Conservation (phyloP, 306 rosid species). For the Vigna trinervia region DNA sequence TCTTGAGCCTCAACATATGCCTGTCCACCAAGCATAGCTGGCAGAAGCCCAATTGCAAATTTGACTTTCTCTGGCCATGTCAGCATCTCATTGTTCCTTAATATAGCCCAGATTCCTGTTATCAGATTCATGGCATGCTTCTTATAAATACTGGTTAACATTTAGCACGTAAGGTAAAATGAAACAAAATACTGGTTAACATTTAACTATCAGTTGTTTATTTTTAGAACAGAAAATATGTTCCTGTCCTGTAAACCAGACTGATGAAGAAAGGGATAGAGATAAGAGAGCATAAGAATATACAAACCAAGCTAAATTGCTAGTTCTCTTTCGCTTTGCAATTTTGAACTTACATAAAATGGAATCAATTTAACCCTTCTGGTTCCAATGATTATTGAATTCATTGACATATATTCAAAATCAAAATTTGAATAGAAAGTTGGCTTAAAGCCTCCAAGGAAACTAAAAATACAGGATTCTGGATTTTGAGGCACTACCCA, state of each 20-base stretch:
- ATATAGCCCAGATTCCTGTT: constrained; percentile 94
- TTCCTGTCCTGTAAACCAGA: constrained; percentile 31
- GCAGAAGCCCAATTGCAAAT: constrained; percentile 95
- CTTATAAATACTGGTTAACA: constrained; percentile 18
- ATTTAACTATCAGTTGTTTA: constrained; percentile 23
- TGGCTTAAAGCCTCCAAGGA: constrained; percentile 1
- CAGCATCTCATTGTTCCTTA: constrained; percentile 95
- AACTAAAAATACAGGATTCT: background rate
- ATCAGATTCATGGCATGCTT: constrained; percentile 38
- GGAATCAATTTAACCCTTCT: constrained; percentile 8
- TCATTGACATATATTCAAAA: constrained; percentile 19
- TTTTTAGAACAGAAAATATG: constrained; percentile 18
- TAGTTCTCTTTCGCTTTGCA: constrained; percentile 24
- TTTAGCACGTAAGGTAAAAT: constrained; percentile 25
- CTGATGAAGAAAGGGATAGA: background rate
- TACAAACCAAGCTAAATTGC: constrained; percentile 17
- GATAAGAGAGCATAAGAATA: constrained; percentile 13
- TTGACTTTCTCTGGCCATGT: constrained; percentile 97
- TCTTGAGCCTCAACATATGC: constrained; percentile 97
- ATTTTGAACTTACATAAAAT: constrained; percentile 21
- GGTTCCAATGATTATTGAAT: constrained; percentile 5
- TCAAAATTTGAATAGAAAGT: background rate
- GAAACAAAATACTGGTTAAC: constrained; percentile 8
- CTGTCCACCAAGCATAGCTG: constrained; percentile 97
- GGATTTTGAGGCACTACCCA: constrained; percentile 23